Percentiles rank a stretch among this genome's conserved stretches.
These are phyloP conservation scores for Lasiodiplodia gonubiensis DNA, from an alignment of 2,329 filamentous ascomycete genomes.

Conservation along the genomic window DNA sequence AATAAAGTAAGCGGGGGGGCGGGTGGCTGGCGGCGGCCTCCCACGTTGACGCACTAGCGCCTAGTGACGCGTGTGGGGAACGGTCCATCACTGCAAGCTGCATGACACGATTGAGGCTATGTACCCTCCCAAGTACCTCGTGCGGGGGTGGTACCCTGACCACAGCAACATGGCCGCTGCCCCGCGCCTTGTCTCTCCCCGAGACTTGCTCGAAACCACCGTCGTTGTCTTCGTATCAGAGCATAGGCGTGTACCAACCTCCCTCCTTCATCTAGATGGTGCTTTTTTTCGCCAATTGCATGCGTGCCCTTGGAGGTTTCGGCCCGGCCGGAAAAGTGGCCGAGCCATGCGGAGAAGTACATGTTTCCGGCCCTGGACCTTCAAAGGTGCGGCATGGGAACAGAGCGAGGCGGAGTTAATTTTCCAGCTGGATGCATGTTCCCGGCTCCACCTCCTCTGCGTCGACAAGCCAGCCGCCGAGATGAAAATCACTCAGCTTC, in stretches of 20 bases:
- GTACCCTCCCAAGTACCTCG: slow-evolving; percentile 10
- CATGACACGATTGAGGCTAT: slow-evolving; percentile 19
- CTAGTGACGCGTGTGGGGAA: slow-evolving; percentile 24
- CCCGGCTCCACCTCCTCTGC: slow-evolving; percentile 16
- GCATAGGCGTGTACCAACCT: background rate
- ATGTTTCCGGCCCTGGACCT: background rate
- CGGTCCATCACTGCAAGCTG: slow-evolving; percentile 5
- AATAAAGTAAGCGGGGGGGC: slow-evolving; percentile 27
- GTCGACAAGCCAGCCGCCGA: slow-evolving; percentile 2
- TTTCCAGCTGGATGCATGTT: slow-evolving; percentile 13
- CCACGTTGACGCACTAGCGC: slow-evolving; percentile 16
- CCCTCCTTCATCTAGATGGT: background rate
- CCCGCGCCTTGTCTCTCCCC: background rate
- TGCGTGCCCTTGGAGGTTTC: background rate
- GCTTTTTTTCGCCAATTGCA: background rate
- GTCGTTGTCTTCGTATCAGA: background rate
- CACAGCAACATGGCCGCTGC: background rate
- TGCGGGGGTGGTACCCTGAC: slow-evolving; percentile 13
- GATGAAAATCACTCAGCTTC: slow-evolving; percentile 13
- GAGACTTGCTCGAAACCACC: background rate
- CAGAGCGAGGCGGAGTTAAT: slow-evolving; percentile 4
- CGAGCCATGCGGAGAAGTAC: background rate
- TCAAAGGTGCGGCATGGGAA: background rate
- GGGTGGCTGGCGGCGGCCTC: slow-evolving; percentile 22
- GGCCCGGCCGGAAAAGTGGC: background rate